Base-by-base conservation (phyloP, 2,329 filamentous ascomycete genomes). In the Trichoderma sp. region DNA sequence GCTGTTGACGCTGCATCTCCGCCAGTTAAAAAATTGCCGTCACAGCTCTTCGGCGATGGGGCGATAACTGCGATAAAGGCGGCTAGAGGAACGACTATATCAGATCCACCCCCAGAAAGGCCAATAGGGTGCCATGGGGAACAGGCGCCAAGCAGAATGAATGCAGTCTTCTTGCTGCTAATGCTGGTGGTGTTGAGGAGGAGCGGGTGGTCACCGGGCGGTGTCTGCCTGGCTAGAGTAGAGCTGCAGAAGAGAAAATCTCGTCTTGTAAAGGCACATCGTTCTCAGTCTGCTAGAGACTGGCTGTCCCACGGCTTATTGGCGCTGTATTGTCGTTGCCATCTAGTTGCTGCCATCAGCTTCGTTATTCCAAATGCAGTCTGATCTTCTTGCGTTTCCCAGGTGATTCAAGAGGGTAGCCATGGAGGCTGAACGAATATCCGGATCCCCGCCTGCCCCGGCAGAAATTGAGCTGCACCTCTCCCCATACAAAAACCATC, bases 91-190 rank as follows among this genome's bases (percentile, higher is more conserved):
- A n/a, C 60, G 57, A 53, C 47, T 59, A 47, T 61, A 61, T 43
- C 43, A 43, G 65, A 40, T 68, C 65, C 65, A 68, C 63, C 43
- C 63, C 53, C 40, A 24, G 21, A 52, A 47, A 68, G 14, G 57
- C 65, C 65, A 68, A 68, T 68, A 55, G 65, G 65, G 57, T 68
- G 57, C 47, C 57, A 40, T 68, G 57, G 65, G 65, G 35, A 29
- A 53, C 7, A 37, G 31, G n/a, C 47, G 56, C 56, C 65, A 68
- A 68, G 65, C 65, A 58, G 57, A 52, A 47, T 31, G 52, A 33
- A 49, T 40, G 65, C 43, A 61, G 57, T 31, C 21, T 40, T 35
- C 60, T 31, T 29, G n/a, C 40, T 61, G 49, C 61, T 55, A 47
- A 31, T 53, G 47, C 21, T 31, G 40, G 37, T 66, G 63, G 57